Base-by-base conservation (phyloP, 2,329 filamentous ascomycete genomes). In the Aplosporella prunicola region DNA sequence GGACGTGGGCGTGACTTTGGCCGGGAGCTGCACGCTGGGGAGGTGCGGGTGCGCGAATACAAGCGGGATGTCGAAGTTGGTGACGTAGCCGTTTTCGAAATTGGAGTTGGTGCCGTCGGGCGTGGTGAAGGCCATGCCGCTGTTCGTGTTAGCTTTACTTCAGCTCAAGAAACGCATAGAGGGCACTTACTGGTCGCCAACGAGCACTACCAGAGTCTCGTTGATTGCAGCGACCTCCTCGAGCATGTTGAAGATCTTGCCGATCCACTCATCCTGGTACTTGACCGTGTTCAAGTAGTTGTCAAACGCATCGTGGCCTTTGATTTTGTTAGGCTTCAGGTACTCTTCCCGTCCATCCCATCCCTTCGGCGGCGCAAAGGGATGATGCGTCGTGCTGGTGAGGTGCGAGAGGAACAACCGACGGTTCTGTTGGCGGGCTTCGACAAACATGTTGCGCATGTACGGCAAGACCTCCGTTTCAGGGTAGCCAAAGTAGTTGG, bases 401-500 rank as follows among this genome's bases (percentile, higher is more conserved):
- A 61, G 45, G 42, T 61, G 57, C 8, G 53, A 54, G 23, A 61
- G 39, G 38, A 57, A 61, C n/a, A 61, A 47, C 13, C 56, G 51
- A 35, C 54, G 45, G 32, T 54, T 49, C 11, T 50, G 50, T 24
- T 44, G 40, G 33, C 55, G 47, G 14, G 55, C 51, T 4, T 48
- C 40, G n/a, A 43, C 44, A 34, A 61, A 55, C 11, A 56, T 43
- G 29, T 63, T 60, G 27, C 45, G 51, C 33, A 55, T 48, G 32
- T 65, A 65, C 5, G 61, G 61, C 42, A 55, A 56, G 1, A 64
- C 47, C 26, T 62, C 61, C 5, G 52, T 51, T 42, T 68, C 65
- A 4, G 62, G 47, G 35, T 47, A 64, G 41, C 64, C 64, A 45
- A 66, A 67, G 41, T 67, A 67, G 42, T 67, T 67, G 40, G 57